Base-by-base conservation (phyloP, 495 filamentous ascomycete genomes). In the Aspergillus bridgeri region DNA sequence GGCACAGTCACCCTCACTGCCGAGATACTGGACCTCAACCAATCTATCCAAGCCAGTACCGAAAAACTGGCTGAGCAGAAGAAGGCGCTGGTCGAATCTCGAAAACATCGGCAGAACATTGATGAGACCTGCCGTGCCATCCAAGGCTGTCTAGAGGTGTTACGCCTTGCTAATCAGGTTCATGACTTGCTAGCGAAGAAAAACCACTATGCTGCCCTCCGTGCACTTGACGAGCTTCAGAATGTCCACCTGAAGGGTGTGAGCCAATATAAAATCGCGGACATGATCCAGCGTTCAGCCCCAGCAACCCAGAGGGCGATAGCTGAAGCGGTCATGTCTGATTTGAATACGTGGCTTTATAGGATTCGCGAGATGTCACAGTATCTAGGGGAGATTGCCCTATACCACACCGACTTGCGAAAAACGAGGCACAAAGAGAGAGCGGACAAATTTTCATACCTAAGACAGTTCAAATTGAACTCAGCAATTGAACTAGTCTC, bases 281-380 rank as follows among this genome's bases (percentile, higher is more conserved):
- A 96, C 54, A 83, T 96, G 79, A 97, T 99, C 58, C 92, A 96
- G 70, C 89, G 89, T 64, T 96, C 92, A 0, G 91, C 98, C 4
- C 94, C 94, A 5, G 86, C 91, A 7, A 96, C 92, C 2, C 91
- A 96, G 66, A 90, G 87, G 61, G 84, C 92, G 24, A 96, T 99
- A 54, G 91, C 92, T 3, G 93, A 98, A 63, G 90, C 91, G 2
- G 94, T 99, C 56, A 97, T 97, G 95, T 87, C 85, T 2, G 94
- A 99, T 72, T 73, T 99, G 38, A 98, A 97, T 69, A 96, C 90
- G 2, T 99, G 94, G 94, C 78, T 99, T n/a, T 98, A 86, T 67
- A 86, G 90, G 25, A 96, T 99, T 58, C 86, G 95, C 56, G 95
- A 98, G 69, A 95, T 92, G 33, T 96, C 92, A 0, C 92, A 96